Base-by-base conservation (phyloP, 2,329 filamentous ascomycete genomes). In the Atkinsonella texensis region DNA sequence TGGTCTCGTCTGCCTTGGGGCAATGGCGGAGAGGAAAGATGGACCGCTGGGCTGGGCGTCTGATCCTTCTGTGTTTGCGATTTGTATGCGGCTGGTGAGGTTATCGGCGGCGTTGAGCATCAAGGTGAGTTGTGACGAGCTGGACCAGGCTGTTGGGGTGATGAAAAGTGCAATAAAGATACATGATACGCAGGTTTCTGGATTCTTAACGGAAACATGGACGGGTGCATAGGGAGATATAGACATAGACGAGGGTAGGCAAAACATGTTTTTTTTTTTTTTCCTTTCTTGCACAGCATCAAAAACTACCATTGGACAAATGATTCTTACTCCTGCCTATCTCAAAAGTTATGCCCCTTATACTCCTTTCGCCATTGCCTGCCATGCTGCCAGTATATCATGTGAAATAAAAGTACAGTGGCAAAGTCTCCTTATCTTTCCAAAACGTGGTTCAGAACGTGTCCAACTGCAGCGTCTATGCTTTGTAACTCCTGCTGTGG, bases 31-130 rank as follows among this genome's bases (percentile, higher is more conserved):
- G 0, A 65, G 73, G 18, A 61, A 63, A 1, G 85, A 89, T 60
- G 84, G 84, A 0, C 74, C 84, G 9, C 68, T 94, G 35, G 87
- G 88, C 7, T 89, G 85, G 82, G 77, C 79, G 1, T 83, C 83
- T 1, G 81, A 83, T 52, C 74, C 81, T 1, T 78, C 82, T 32
- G 78, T 83, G 1, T 91, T 89, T 63, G 74, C 76, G 2, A 67
- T 85, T 42, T 79, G 77, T 46, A 69, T 71, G 5, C 68, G 72
- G 13, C 59, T 79, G n/a, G 45, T 77, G n/a, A 58, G 68, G 2
- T 62, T 65, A 28, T 70, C 68, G 1, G 61, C 62, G 18, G 65
- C 69, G 6, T 54, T 77, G 52, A 51, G 50, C 4, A 56, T 55
- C 32, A 50, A 57, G 8, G 20, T 15, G 10, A n/a, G n/a, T 1